Conservation (phyloP, 1,284 basidiomycete species). For the Leucoagaricus sp. region DNA sequence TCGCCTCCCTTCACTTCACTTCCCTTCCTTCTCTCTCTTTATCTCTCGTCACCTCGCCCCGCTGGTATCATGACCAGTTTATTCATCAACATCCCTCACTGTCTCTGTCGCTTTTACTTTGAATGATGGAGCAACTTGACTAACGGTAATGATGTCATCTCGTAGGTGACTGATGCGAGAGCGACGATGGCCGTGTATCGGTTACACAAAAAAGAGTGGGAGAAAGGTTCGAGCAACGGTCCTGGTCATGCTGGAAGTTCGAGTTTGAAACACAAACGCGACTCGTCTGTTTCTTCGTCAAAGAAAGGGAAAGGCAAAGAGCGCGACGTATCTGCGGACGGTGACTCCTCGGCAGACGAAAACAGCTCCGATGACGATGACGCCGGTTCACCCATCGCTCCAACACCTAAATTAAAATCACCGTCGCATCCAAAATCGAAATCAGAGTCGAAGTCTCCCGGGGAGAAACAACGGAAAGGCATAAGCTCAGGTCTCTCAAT, state of each 20-base stretch:
- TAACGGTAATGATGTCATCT: no score
- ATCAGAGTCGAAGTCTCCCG: conserved; percentile 6
- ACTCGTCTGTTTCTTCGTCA: no score
- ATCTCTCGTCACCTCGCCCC: no score
- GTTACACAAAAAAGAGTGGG: conserved; percentile 87
- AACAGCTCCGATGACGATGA: background rate
- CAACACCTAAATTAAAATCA: background rate
- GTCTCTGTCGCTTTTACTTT: no score
- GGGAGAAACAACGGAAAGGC: conserved; percentile 51
- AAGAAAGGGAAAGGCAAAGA: conserved; percentile 30
- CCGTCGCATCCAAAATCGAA: conserved; percentile 17
- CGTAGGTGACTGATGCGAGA: conserved; percentile 93
- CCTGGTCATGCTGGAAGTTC: background rate
- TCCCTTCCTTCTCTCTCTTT: no score
- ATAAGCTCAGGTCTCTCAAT: conserved; percentile 76
- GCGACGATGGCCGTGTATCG: conserved; percentile 96
- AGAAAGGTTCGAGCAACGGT: conserved; percentile 40
- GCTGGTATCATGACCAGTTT: no score
- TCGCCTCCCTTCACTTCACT: no score
- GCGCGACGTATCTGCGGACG: conserved; percentile 21
- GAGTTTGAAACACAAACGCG: conserved; percentile 6
- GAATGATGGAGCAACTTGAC: no score
- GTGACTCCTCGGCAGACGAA: background rate
- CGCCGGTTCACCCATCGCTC: background rate
- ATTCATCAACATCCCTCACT: no score